Percentiles rank a stretch among this genome's conserved stretches.
Evolutionary conservation across 176 grass and related monocot species (phyloP).

Genomic region (Aechmea fasciata): DNA sequence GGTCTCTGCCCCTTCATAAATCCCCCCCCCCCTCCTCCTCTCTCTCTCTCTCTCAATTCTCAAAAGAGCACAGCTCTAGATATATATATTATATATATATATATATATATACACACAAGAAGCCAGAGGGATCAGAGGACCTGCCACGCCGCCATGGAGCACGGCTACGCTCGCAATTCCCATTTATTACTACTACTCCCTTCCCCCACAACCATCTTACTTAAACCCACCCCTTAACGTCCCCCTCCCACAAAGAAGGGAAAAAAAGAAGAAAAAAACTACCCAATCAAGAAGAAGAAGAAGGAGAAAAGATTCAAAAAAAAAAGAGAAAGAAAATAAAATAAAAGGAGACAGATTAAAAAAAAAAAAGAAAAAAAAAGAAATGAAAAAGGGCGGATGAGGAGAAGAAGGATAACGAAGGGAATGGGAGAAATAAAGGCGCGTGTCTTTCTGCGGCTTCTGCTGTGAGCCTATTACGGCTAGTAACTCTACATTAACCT

Average conservation of each 20-base stretch:
- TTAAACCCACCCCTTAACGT: too few relatives aligned
- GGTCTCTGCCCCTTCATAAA: too few relatives aligned
- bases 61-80: conserved; percentile 30
- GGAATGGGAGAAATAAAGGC: neutral
- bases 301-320: neutral
- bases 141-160: conserved; percentile 95
- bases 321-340: neutral
- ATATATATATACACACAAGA: conserved; percentile 34
- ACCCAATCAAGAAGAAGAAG: neutral
- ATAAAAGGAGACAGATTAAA: neutral
- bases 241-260: neutral
- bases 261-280: neutral
- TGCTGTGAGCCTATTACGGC: neutral
- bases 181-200: conserved; percentile 53
- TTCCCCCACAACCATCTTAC: neutral
- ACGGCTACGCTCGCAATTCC: conserved; percentile 56
- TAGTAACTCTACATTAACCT: neutral
- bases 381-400: too few relatives aligned
- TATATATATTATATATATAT: neutral
- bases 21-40: neutral
- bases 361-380: neutral
- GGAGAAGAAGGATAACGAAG: neutral
- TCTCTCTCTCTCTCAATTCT: conserved; percentile 4
- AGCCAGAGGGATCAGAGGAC: conserved; percentile 46
- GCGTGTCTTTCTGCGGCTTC: neutral